phyloP scores from a whole-genome alignment of 495 filamentous ascomycete genomes.

The Xylaria longipes region DNA sequence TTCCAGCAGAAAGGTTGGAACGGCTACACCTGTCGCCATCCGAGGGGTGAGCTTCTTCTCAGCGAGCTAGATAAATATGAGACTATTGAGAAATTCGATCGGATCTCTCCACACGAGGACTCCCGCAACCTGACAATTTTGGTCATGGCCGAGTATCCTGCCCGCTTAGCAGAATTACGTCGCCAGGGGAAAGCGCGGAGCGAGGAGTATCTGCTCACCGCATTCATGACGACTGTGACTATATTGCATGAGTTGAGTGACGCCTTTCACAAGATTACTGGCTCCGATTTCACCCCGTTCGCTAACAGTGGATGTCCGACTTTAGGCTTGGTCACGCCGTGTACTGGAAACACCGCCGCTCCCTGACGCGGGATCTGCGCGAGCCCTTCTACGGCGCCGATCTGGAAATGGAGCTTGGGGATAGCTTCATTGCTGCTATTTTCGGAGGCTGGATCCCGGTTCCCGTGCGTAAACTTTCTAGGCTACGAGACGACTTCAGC shows the following conservation, averaged over 20 bases:
- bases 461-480: slow-evolving; percentile 32
- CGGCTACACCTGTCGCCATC: slow-evolving; percentile 48
- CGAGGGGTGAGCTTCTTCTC: slow-evolving; percentile 31
- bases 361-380: slow-evolving; percentile 38
- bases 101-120: slow-evolving; percentile 19
- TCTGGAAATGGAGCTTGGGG: slow-evolving; percentile 51
- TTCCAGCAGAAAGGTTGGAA: slow-evolving; percentile 43
- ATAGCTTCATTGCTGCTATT: slow-evolving; percentile 46
- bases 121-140: slow-evolving; percentile 39
- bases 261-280: neutral
- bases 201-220: slow-evolving; percentile 48
- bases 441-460: slow-evolving; percentile 50
- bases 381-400: slow-evolving; percentile 50
- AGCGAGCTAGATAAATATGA: slow-evolving; percentile 37
- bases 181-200: slow-evolving; percentile 34
- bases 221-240: slow-evolving; percentile 49
- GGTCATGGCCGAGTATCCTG: slow-evolving; percentile 43
- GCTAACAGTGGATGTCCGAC: slow-evolving; percentile 17
- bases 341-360: slow-evolving; percentile 48
- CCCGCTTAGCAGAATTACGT: slow-evolving; percentile 36
- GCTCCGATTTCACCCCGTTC: neutral
- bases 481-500: slow-evolving; percentile 24
- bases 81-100: slow-evolving; percentile 39
- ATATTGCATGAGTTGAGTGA: slow-evolving; percentile 48
- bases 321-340: slow-evolving; percentile 46